Evolutionary conservation across 2,329 filamentous ascomycete species (phyloP).

Genomic region (Sporothrix humicola): DNA sequence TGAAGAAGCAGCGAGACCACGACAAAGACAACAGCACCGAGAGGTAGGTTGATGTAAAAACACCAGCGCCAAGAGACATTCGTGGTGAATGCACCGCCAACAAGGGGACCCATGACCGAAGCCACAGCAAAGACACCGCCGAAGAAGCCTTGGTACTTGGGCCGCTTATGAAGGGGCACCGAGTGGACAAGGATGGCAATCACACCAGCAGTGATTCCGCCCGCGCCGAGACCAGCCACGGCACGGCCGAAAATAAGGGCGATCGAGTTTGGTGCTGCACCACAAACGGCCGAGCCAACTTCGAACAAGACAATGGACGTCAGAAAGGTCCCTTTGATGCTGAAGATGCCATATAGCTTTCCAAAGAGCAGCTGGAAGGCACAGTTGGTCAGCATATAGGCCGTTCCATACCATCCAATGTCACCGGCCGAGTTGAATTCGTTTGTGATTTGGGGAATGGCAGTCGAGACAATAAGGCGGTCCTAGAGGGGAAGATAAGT

Average conservation of each 20-base stretch:
- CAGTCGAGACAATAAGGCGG: constrained; percentile 39
- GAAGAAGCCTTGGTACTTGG: constrained; percentile 46
- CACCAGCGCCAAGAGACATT: constrained; percentile 48
- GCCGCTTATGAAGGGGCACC: constrained; percentile 46
- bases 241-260: constrained; percentile 51
- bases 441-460: constrained; percentile 36
- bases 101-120: constrained; percentile 46
- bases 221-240: constrained; percentile 48
- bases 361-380: constrained; percentile 48
- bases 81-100: constrained; percentile 49
- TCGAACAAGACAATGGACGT: constrained; percentile 46
- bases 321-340: constrained; percentile 45
- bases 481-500: constrained; percentile 14
- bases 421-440: constrained; percentile 35
- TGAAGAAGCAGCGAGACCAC: constrained; percentile 43
- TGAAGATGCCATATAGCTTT: constrained; percentile 50
- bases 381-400: constrained; percentile 35
- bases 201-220: constrained; percentile 49
- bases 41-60: constrained; percentile 50
- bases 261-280: constrained; percentile 48
- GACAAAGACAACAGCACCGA: constrained; percentile 44
- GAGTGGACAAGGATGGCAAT: constrained; percentile 45
- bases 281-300: constrained; percentile 49
- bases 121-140: constrained; percentile 47
- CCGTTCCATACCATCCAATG: constrained; percentile 37